Evolutionary conservation across 2,329 filamentous ascomycete genomes (phyloP), one percentile per base, ranked within the genome.

Genomic region (Paramyrothecium roridum): DNA sequence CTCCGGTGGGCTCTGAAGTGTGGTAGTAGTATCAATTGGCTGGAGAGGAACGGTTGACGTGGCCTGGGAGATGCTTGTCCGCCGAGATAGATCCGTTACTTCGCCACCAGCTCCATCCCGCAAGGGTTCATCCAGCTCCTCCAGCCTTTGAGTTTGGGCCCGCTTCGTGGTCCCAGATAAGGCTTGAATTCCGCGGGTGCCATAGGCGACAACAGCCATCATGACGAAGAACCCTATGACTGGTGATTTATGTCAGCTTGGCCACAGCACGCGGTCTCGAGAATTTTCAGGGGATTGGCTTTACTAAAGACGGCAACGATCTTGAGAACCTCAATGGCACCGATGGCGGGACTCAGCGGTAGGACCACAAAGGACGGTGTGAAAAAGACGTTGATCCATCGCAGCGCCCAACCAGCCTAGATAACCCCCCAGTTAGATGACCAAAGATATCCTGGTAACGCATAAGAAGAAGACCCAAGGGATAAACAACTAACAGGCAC

Each of bases 311-410:
- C 79, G 22, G 73, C 80, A 57, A 85, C 82, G 45, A 86, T 83
- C 63, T 84, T 84, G 43, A 76, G 74, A 13, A 85, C 80, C 61
- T 86, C 83, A 0, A 74, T 61, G 2, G 77, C 76, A 20, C 80
- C 75, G 19, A 86, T 81, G 0, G 76, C 60, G 2, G 81, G 76
- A 59, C 81, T 84, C 2, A 86, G 71, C 8, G 83, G 82, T 1
- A 86, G 70, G 26, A 84, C 72, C 8, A 86, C 76, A 68, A 86
- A 86, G 0, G 81, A 79, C 10, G 82, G 83, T 3, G 79, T 82
- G 61, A 86, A 85, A 60, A 83, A 78, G 52, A 85, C 70, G 55
- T 79, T 83, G 61, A 86, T 84, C 74, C 82, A 85, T 47, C 78
- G 75, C 23, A 85, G 70, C 7, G 80, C 77, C 76, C 82, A 86